Base-by-base conservation (phyloP, 2,329 filamentous ascomycete species). In the Shiraia sp. region DNA sequence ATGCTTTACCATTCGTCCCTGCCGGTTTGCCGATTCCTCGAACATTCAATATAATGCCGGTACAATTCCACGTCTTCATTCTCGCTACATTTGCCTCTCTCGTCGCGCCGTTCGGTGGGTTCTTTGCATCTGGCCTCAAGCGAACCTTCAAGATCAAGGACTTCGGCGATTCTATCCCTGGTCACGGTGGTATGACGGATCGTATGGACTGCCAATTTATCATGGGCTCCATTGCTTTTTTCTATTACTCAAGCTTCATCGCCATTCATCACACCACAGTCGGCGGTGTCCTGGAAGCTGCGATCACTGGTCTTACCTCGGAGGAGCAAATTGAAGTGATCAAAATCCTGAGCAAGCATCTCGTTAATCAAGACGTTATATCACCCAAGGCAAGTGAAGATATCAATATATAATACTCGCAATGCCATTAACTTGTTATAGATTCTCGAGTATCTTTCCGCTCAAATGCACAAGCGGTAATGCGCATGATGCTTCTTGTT, bases 151-250 rank as follows among this genome's bases (percentile, higher is more conserved):
- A 99, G 76, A 95, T 99, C 79, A 99, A 99, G 79, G 93, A 99
- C 75, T 99, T 99, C 74, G 93, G 93, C 56, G 89, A 99, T 72
- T 95, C 90, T 1, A 99, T 99, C 57, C 93, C 93, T 1, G 93
- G 93, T 15, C 93, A 99, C 63, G 93, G 93, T 47, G 93, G 93
- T 57, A 97, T 99, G 75, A 99, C 93, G 12, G 93, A 99, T 68
- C 88, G 93, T 49, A 97, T 99, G 92, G 93, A 99, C 68, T 99
- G 93, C 70, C 93, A 99, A 68, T 99, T 99, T 75, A 97, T 97
- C 76, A 99, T 99, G 93, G 93, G 93, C 7, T 93, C 96, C 72
- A 97, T 99, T 63, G 83, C 92, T 12, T 97, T 90, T 76, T 91
- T 99, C 81, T 99, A 99, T 75, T 99, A 95, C 74, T 91, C 96